phyloP scores from a whole-genome alignment of 768 basidiomycete genomes.

The Auriscalpium orientale region DNA sequence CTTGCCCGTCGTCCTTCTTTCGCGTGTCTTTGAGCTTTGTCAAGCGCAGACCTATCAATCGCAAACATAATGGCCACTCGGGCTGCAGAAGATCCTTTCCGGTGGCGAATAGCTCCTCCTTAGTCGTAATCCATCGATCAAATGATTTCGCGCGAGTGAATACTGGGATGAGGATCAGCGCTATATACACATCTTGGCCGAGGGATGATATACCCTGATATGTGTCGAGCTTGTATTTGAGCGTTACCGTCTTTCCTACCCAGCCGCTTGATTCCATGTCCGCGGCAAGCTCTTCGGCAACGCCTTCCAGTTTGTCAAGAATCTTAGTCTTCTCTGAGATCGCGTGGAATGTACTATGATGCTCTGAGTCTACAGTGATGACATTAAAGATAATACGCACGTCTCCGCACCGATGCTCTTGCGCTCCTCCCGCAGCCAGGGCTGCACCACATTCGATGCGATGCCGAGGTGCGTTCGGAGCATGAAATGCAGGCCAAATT shows the following conservation, averaged over 20 bases:
- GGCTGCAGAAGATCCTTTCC: constrained; percentile 77
- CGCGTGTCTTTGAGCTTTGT: constrained; percentile 85
- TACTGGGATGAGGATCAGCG: constrained; percentile 30
- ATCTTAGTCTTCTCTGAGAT: constrained; percentile 60
- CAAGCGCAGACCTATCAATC: constrained; percentile 82
- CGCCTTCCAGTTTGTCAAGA: constrained; percentile 67
- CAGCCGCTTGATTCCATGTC: constrained; percentile 79
- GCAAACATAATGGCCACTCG: constrained; percentile 71
- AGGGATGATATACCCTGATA: constrained; percentile 53
- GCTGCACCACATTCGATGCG: constrained; percentile 73
- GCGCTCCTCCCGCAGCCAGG: constrained; percentile 68
- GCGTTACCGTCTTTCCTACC: constrained; percentile 80
- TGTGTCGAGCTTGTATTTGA: constrained; percentile 90
- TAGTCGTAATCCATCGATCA: constrained; percentile 63
- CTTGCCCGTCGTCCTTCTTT: constrained; percentile 32
- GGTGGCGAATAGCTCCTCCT: constrained; percentile 70
- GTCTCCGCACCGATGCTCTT: constrained; percentile 93
- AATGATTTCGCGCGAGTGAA: constrained; percentile 82
- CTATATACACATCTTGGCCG: background rate
- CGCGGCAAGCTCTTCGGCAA: constrained; percentile 72
- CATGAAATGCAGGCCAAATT: constrained; percentile 72
- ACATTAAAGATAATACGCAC: constrained; percentile 27
- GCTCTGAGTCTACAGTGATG: background rate
- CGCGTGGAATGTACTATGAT: constrained; percentile 65
- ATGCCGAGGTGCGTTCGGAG: constrained; percentile 81